Conservation (phyloP, 306 rosid genomes). For the Fagus sylvatica region DNA sequence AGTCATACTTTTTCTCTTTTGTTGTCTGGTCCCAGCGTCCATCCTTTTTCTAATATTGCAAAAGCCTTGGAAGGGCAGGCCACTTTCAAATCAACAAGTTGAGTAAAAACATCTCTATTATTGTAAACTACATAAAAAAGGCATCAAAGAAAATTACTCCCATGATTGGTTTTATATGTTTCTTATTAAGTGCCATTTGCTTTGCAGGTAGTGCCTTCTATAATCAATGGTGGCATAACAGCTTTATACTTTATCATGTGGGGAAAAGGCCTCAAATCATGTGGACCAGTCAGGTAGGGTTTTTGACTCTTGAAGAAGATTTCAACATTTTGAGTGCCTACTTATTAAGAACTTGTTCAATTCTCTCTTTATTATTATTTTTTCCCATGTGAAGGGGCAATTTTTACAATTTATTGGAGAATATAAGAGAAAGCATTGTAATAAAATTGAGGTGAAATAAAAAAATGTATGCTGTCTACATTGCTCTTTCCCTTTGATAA, state of each 20-base stretch:
- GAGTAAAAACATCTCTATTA: conserved; percentile 7
- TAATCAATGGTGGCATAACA: conserved; percentile 91
- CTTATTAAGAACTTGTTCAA: not conserved
- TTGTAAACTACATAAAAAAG: conserved; percentile 4
- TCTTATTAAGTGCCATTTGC: conserved; percentile 27
- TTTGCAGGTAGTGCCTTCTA: conserved; percentile 88
- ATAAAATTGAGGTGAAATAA: conserved; percentile 1
- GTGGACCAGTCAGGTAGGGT: conserved; percentile 97
- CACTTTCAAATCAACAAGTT: conserved; percentile 91
- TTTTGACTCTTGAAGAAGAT: conserved; percentile 25
- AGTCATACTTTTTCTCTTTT: conserved; percentile 79
- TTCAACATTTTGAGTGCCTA: conserved; percentile 16
- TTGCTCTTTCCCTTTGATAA: not conserved
- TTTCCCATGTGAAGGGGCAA: not conserved
- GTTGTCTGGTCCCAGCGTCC: conserved; percentile 80
- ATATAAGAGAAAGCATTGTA: not conserved
- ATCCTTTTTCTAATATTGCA: conserved; percentile 77
- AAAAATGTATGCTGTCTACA: not conserved
- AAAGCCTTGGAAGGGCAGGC: conserved; percentile 98
- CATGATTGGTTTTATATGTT: conserved; percentile 19
- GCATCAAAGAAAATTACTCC: not conserved
- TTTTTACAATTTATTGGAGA: conserved; percentile 12
- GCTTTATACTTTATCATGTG: conserved; percentile 84
- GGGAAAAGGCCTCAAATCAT: conserved; percentile 98
- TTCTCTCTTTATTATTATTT: not conserved